Conservation (phyloP, 805 yeast species). For the Yarrowia porcina region DNA sequence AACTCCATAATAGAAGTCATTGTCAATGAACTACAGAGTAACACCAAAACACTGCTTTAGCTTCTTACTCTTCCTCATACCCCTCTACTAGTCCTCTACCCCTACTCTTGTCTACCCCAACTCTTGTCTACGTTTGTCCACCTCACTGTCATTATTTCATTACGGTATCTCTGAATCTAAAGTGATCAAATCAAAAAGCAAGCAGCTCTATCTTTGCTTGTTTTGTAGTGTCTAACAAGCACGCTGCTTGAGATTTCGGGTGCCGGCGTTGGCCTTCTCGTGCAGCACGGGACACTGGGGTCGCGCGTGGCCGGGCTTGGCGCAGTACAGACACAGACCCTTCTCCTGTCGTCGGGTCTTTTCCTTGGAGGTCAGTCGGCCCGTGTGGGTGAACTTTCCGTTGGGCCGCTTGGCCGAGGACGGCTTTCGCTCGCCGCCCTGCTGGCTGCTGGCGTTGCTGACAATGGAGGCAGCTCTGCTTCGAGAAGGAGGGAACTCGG, state of each 20-base stretch:
- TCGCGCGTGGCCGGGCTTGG: conserved; percentile 24
- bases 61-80: too few relatives aligned
- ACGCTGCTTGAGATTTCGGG: conserved; percentile 22
- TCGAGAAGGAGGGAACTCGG: conserved; percentile 2
- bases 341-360: conserved; percentile 19
- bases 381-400: conserved; percentile 23
- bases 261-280: conserved; percentile 20
- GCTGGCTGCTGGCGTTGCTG: neutral
- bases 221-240: neutral
- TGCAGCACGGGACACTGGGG: conserved; percentile 25
- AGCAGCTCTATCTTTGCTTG: conserved; percentile 9
- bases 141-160: neutral
- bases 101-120: too few relatives aligned
- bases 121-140: too few relatives aligned
- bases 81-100: too few relatives aligned
- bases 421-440: neutral
- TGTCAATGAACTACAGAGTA: too few relatives aligned
- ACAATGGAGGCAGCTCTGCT: conserved; percentile 3
- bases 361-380: conserved; percentile 21
- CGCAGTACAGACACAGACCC: conserved; percentile 24
- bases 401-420: conserved; percentile 23
- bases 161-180: conserved; percentile 25
- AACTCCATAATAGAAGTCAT: too few relatives aligned
- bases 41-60: too few relatives aligned
- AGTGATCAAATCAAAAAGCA: neutral